phyloP scores from a whole-genome alignment of 805 yeast species.

The Candida stauntonica region DNA sequence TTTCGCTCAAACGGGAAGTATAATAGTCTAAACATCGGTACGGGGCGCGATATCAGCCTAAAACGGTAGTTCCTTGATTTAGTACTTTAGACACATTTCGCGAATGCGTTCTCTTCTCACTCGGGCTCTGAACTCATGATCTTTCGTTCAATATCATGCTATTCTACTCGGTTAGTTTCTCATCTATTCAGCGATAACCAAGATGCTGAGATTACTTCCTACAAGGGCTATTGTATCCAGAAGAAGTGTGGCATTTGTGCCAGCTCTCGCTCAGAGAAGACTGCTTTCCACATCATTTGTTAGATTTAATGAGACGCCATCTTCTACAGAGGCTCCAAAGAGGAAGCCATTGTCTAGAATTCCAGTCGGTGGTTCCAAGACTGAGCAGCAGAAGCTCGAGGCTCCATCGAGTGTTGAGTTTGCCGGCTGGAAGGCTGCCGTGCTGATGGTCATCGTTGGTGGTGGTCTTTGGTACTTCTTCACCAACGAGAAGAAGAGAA shows the following conservation, averaged over 20 bases:
- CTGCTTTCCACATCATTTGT: slow-evolving; percentile 17
- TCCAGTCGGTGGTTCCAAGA: slow-evolving; percentile 60
- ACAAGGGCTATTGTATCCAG: slow-evolving; percentile 4
- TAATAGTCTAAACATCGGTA: neutral
- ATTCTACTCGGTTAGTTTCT: too few relatives aligned
- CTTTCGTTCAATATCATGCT: too few relatives aligned
- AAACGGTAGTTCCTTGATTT: slow-evolving; percentile 1
- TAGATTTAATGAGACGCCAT: slow-evolving; percentile 15
- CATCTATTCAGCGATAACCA: too few relatives aligned
- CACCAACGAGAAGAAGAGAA: slow-evolving; percentile 67
- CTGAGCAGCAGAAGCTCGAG: slow-evolving; percentile 30
- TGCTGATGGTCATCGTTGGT: slow-evolving; percentile 64
- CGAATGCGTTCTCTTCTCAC: neutral
- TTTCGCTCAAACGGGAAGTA: slow-evolving; percentile 19
- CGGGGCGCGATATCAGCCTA: neutral
- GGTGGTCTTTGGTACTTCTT: slow-evolving; percentile 69
- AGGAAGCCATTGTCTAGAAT: slow-evolving; percentile 72
- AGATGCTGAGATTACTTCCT: slow-evolving; percentile 13
- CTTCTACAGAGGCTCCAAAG: slow-evolving; percentile 9
- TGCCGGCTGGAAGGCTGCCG: slow-evolving; percentile 81
- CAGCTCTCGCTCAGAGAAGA: slow-evolving; percentile 1
- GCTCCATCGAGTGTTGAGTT: slow-evolving; percentile 55
- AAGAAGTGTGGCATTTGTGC: neutral
- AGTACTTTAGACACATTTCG: neutral
- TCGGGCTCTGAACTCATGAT: neutral